Evolutionary conservation across 2,329 filamentous ascomycete genomes (phyloP).

Genomic region (Botrytis elliptica): DNA sequence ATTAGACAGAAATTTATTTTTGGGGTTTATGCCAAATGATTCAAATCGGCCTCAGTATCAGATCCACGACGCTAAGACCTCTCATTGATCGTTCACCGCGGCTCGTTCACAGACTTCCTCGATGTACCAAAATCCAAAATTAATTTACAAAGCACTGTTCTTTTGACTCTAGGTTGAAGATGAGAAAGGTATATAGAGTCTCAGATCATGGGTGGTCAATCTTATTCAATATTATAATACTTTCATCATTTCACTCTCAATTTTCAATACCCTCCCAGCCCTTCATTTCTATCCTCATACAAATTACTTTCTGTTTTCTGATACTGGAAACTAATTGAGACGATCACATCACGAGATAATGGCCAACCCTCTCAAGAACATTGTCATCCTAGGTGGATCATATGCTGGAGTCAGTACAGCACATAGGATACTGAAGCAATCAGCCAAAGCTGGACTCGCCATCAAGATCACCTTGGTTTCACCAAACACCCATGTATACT

Average conservation of each 20-base stretch:
- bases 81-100: background rate
- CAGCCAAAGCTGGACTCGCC: constrained; percentile 28
- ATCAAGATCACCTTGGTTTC: constrained; percentile 56
- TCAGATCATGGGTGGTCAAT: background rate
- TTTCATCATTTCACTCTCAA: background rate
- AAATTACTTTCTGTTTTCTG: background rate
- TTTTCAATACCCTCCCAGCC: background rate
- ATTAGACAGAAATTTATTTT: no score
- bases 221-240: background rate
- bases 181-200: constrained; percentile 1
- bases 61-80: background rate
- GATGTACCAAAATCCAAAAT: background rate
- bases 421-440: constrained; percentile 39
- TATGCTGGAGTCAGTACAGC: constrained; percentile 36
- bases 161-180: background rate
- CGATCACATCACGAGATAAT: background rate
- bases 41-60: no score
- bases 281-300: background rate
- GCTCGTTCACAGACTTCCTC: background rate
- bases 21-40: no score
- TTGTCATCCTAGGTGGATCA: constrained; percentile 39
- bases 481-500: constrained; percentile 51
- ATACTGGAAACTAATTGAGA: background rate
- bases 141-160: constrained; percentile 4
- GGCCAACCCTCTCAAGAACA: constrained; percentile 21